Evolutionary conservation across 2,329 filamentous ascomycete species (phyloP).

Genomic region (Penicillium vulpinum): DNA sequence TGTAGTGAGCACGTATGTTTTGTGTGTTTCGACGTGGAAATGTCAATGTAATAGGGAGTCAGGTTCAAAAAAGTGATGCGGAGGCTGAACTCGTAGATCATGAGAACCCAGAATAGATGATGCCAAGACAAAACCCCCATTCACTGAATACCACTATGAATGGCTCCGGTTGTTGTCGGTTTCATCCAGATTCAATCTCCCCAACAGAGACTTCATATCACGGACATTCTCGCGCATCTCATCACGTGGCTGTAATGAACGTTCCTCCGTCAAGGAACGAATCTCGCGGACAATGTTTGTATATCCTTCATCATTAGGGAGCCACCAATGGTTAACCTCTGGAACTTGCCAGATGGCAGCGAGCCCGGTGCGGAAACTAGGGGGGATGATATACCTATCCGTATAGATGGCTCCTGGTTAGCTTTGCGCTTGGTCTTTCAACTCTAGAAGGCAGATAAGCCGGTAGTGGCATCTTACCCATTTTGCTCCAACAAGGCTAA

Average conservation of each 20-base stretch:
- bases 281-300: constrained; percentile 73
- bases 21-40: neutral
- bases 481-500: constrained; percentile 74
- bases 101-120: neutral
- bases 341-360: constrained; percentile 71
- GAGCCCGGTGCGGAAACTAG: constrained; percentile 72
- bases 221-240: constrained; percentile 63
- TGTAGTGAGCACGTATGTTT: neutral
- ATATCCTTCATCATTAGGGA: constrained; percentile 77
- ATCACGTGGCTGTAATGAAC: constrained; percentile 59
- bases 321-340: constrained; percentile 80
- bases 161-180: constrained; percentile 34
- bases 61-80: neutral
- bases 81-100: neutral
- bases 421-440: neutral
- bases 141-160: constrained; percentile 14
- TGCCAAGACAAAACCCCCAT: neutral
- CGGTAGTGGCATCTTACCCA: constrained; percentile 60
- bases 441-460: neutral
- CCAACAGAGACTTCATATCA: constrained; percentile 74
- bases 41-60: neutral
- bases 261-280: constrained; percentile 77
- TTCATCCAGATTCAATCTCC: constrained; percentile 58
- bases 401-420: neutral
- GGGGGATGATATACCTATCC: constrained; percentile 77